Conservation (phyloP, 2,329 filamentous ascomycete species). For the Fusarium virguliforme region DNA sequence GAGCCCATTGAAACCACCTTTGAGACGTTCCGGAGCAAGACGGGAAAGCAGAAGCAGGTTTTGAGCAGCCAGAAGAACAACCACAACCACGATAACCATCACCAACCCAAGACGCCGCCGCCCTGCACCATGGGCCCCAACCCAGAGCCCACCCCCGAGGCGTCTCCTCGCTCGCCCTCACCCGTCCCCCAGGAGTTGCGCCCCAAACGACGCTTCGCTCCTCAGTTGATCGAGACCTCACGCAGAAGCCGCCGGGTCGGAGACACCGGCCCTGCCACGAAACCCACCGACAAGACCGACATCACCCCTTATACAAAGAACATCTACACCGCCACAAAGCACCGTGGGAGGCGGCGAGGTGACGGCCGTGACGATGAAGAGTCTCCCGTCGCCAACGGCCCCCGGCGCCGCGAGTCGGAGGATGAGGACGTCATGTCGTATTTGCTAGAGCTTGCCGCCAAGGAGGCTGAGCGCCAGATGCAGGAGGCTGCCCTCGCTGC, state of each 20-base stretch:
- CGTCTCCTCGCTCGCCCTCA: conserved; percentile 67
- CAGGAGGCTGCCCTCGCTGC: conserved; percentile 83
- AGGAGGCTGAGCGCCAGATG: conserved; percentile 84
- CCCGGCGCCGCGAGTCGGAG: conserved; percentile 75
- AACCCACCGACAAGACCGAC: conserved; percentile 80
- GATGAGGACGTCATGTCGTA: conserved; percentile 84
- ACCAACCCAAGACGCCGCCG: conserved; percentile 25
- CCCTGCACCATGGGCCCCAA: conserved; percentile 62
- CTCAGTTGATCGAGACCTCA: conserved; percentile 86
- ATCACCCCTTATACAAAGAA: conserved; percentile 76
- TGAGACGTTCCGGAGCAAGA: conserved; percentile 69
- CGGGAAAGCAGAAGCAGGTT: conserved; percentile 42
- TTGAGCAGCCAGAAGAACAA: conserved; percentile 11
- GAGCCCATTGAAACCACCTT: conserved; percentile 82
- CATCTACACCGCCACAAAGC: conserved; percentile 68
- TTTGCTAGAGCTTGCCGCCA: conserved; percentile 83
- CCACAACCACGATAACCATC: conserved; percentile 32
- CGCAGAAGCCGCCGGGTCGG: conserved; percentile 78
- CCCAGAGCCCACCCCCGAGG: conserved; percentile 71
- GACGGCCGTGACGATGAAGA: conserved; percentile 20
- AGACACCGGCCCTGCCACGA: conserved; percentile 74
- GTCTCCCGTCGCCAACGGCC: conserved; percentile 26
- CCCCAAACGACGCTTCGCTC: conserved; percentile 74
- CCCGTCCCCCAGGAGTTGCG: conserved; percentile 61
- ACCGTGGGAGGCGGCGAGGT: conserved; percentile 55